Base-by-base conservation (phyloP, 768 basidiomycete species). In the Neoboletus brunneissimus region DNA sequence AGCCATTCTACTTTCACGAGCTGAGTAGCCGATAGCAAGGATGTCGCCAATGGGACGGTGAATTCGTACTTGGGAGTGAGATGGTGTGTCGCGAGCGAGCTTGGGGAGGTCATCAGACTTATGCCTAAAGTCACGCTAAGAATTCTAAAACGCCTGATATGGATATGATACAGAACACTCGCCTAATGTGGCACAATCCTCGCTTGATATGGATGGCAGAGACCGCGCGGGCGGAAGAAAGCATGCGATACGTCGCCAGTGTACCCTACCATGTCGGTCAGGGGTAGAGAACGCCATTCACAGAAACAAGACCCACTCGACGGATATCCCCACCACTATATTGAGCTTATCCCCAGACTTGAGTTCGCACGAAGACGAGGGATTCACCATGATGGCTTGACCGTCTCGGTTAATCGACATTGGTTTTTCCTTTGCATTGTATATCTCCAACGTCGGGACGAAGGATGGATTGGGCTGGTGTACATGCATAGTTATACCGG, bases 1-100 rank as follows among this genome's bases (percentile, higher is more conserved):
- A 91, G 70, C 89, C 89, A 92, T 46, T 86, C 84, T 0, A 79
- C 75, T 55, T 77, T 89, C 32, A 87, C 87, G 47, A 91, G 79
- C 12, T 78, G 76, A 15, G 80, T 76, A 0, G 79, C 74, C 4
- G 81, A 79, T 16, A 91, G 70, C 11, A 91, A 76, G 13, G 89
- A 88, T 0, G 79, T 72, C 0, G 82, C 83, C 23, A 84, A 73
- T 0, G 76, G 57, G 0, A 83, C 70, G 9, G 76, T 79, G n/a
- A 83, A 73, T 5, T 75, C 66, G 53, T 80, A 82, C 22, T 76
- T 77, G 5, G 82, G 61, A 4, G 77, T 76, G 49, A 91, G 75
- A 65, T 90, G 86, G 59, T 91, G 88, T 0, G 88, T 90, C 16
- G 83, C 75, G 22, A 78, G 72, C 0, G 75, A 62, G 40, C 72